These are phyloP conservation scores for Backusella sp. DNA, from an alignment of 192 early-diverging fungal genomes.

Conservation along the genomic window DNA sequence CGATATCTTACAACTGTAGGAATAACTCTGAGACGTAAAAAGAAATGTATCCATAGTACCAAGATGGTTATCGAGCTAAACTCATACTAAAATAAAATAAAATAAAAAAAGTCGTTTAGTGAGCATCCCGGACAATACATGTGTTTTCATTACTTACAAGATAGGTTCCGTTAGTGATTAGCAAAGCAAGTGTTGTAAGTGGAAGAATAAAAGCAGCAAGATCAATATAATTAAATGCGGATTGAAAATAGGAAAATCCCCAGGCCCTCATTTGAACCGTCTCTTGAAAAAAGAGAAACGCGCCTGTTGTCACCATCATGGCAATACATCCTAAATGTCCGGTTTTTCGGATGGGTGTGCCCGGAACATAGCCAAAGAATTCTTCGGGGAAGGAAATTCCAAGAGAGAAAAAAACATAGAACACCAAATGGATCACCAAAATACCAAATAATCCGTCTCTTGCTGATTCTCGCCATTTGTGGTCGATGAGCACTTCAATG, in stretches of 20 bases:
- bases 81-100: neutral
- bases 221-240: neutral
- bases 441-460: neutral
- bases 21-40: conserved; percentile 7
- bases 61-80: neutral
- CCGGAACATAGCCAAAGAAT: neutral
- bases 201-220: neutral
- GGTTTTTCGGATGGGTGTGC: neutral
- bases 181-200: neutral
- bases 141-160: neutral
- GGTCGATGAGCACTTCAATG: neutral
- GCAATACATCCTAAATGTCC: neutral
- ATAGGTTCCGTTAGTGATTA: neutral
- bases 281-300: neutral
- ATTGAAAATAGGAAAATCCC: neutral
- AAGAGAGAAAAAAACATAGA: neutral
- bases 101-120: neutral
- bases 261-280: neutral
- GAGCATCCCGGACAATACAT: neutral
- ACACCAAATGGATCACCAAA: neutral
- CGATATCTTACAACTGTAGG: conserved; percentile 6
- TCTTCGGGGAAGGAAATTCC: neutral
- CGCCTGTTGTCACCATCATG: neutral
- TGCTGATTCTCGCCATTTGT: conserved; percentile 14
- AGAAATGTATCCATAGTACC: conserved; percentile 11